These are phyloP conservation scores for Hamigera avellanea DNA, from an alignment of 495 filamentous ascomycete genomes.

Conservation along the genomic window DNA sequence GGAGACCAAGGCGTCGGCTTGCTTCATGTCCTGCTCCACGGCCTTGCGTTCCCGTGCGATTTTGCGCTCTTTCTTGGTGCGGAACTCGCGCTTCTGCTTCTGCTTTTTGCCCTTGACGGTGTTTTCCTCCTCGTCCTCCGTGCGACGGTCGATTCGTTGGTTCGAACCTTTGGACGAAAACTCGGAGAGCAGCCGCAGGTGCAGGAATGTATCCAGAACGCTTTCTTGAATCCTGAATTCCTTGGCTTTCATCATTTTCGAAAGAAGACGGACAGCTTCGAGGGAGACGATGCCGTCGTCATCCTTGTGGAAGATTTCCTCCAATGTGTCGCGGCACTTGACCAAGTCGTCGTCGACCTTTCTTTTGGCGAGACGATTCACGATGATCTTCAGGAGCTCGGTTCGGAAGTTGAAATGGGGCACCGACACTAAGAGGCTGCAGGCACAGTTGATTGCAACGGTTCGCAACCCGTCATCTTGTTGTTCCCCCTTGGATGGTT, in stretches of 20 bases:
- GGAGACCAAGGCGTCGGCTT: conserved; percentile 80
- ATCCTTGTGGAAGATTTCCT: conserved; percentile 73
- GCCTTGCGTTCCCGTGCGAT: conserved; percentile 69
- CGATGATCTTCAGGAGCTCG: conserved; percentile 76
- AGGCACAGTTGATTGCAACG: conserved; percentile 77
- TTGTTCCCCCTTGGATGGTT: conserved; percentile 25
- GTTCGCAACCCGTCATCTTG: conserved; percentile 37
- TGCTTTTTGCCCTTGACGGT: conserved; percentile 43
- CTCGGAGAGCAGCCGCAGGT: conserved; percentile 78
- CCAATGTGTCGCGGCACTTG: conserved; percentile 70
- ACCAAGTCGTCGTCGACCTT: conserved; percentile 57
- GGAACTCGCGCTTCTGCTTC: conserved; percentile 64
- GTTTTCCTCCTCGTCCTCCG: conserved; percentile 26
- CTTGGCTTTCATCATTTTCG: conserved; percentile 86
- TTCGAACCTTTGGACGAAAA: conserved; percentile 72
- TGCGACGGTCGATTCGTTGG: conserved; percentile 51
- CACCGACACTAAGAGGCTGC: conserved; percentile 61
- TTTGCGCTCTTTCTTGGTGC: conserved; percentile 66
- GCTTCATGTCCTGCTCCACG: conserved; percentile 84
- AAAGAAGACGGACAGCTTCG: conserved; percentile 72
- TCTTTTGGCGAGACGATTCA: conserved; percentile 64
- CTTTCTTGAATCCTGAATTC: conserved; percentile 73
- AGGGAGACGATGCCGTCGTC: conserved; percentile 79
- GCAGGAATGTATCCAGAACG: conserved; percentile 82
- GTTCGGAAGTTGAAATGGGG: conserved; percentile 94